Evolutionary conservation across 805 yeast species (phyloP), one percentile per base, ranked within the genome.

Genomic region (Danielozyma ontarioensis): DNA sequence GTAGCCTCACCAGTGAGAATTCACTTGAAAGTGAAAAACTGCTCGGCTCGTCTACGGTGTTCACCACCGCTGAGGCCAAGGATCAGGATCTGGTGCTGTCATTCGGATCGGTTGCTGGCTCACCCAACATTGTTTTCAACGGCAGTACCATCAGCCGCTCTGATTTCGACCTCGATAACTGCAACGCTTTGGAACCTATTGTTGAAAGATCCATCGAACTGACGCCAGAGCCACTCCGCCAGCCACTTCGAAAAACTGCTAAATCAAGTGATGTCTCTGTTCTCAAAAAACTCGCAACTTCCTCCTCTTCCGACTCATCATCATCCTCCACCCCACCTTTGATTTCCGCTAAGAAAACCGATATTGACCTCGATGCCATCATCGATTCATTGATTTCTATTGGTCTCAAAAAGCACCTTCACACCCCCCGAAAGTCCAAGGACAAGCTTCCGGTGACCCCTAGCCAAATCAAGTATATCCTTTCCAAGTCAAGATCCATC

Each of bases 291-390:
- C 35, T 34, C 17, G 33, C 40, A 13, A 39, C 51, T 1, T 35
- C 48, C 16, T 39, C 39, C 21, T 40, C 50, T 11, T 40, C 54
- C 8, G 35, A 30, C 31, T 44, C 53, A n/a, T 39, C 45, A 13
- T 6, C 22, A 19, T 42, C 45, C n/a, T 35, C 36, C 27, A 50
- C 58, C 7, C 58, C 59, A 7, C 57, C 58, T 1, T 29, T 47
- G 21, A 23, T 44, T 24, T 38, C 52, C 8, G 41, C 32, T 23
- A 48, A 47, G 33, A 45, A 42, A 28, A 30, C 46, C 28, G 63
- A 59, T n/a, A 45, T 76, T 26, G 76, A 81, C 50, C 50, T 83
- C 17, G 89, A 83, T 54, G 60, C 72, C 4, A 70, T 80, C 18
- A 81, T 83, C 42, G 80, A 76, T 29, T 74, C 71, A 38, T 59